phyloP scores from a whole-genome alignment of 2,329 filamentous ascomycete species.

The Colletotrichum phormii region DNA sequence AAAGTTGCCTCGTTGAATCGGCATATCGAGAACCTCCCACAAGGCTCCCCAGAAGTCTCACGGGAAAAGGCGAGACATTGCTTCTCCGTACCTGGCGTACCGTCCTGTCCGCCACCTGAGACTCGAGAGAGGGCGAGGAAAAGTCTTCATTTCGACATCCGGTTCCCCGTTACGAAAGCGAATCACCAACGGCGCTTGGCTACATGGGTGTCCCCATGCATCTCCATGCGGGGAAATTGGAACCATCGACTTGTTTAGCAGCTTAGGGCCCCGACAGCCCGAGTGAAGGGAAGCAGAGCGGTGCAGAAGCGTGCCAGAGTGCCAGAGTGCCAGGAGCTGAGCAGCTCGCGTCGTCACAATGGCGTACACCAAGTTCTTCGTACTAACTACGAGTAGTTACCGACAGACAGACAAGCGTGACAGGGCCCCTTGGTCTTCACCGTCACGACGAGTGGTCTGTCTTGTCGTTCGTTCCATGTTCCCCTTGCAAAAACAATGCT shows the following conservation, averaged over 20 bases:
- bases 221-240: constrained; percentile 29
- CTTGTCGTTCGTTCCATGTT: too few relatives aligned
- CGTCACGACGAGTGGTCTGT: too few relatives aligned
- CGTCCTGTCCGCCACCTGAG: not conserved
- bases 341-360: not conserved
- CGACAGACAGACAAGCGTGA: not conserved
- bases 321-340: too few relatives aligned
- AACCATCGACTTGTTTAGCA: not conserved
- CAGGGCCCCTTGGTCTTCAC: not conserved
- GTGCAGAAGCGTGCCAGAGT: not conserved
- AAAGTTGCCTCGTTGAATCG: not conserved
- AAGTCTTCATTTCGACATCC: not conserved
- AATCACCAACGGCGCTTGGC: constrained; percentile 7
- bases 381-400: not conserved
- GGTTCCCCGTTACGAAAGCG: constrained; percentile 8
- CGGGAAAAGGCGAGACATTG: not conserved
- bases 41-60: not conserved
- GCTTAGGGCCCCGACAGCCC: not conserved
- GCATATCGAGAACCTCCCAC: not conserved
- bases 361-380: not conserved
- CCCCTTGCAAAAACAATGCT: not conserved
- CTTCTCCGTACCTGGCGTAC: not conserved
- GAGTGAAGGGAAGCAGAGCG: not conserved
- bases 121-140: not conserved
- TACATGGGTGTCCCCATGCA: constrained; percentile 6